phyloP scores from a whole-genome alignment of 1,284 basidiomycete genomes.

The Sphagnurus paluster region DNA sequence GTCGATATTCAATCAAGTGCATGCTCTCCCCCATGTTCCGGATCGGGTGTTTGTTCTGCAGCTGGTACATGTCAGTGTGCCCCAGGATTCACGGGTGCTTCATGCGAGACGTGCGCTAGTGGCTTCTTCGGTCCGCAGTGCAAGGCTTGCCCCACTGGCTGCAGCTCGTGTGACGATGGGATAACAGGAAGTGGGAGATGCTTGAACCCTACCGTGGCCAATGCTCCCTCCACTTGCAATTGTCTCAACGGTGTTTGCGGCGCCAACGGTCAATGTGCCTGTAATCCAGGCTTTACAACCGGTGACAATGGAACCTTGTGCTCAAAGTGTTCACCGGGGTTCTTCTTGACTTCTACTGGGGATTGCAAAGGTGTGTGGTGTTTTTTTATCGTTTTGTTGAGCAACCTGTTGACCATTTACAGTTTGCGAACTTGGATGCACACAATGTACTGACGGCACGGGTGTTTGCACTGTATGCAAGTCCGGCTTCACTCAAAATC shows the following conservation, averaged over 20 bases:
- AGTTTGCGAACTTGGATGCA: constrained; percentile 75
- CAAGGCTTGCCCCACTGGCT: constrained; percentile 64
- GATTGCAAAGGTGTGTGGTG: constrained; percentile 66
- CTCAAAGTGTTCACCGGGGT: constrained; percentile 69
- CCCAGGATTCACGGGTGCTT: constrained; percentile 70
- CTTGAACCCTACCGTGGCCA: constrained; percentile 45
- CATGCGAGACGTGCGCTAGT: constrained; percentile 71
- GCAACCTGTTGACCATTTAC: background rate
- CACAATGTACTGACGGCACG: constrained; percentile 60
- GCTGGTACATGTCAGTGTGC: constrained; percentile 72
- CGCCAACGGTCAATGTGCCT: constrained; percentile 64
- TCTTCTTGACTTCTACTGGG: constrained; percentile 67
- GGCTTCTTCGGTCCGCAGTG: constrained; percentile 76
- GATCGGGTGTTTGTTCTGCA: constrained; percentile 66
- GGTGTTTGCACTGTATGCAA: constrained; percentile 72
- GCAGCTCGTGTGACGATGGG: constrained; percentile 72
- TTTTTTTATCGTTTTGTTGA: constrained; percentile 9
- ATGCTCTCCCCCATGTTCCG: constrained; percentile 73
- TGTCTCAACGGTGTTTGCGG: constrained; percentile 77
- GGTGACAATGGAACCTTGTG: constrained; percentile 72
- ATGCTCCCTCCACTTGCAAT: constrained; percentile 66
- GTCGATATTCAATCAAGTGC: constrained; percentile 66
- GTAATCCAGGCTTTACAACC: constrained; percentile 73
- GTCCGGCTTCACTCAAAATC: constrained; percentile 61
- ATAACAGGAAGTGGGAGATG: constrained; percentile 73